Conservation (phyloP, 768 basidiomycete species). For the Roridomyces roridus region DNA sequence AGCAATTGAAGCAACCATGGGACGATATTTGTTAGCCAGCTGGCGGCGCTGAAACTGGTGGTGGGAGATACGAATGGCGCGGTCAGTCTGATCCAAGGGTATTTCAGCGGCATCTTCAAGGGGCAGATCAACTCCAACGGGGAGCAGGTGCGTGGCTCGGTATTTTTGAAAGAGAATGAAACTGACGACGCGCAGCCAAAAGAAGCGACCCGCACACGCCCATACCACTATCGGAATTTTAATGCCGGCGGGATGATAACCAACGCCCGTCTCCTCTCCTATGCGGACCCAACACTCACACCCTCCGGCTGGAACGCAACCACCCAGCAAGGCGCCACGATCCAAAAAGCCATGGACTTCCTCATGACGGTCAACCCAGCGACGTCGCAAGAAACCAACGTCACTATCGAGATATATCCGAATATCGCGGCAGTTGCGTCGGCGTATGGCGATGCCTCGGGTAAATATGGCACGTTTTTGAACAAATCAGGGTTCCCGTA, state of each 20-base stretch:
- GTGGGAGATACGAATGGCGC: conserved; percentile 57
- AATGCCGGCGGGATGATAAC: conserved; percentile 76
- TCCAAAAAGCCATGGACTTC: conserved; percentile 64
- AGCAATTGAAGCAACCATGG: conserved; percentile 73
- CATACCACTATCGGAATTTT: conserved; percentile 73
- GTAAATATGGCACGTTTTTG: conserved; percentile 59
- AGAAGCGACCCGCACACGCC: conserved; percentile 63
- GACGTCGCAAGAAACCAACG: conserved; percentile 36
- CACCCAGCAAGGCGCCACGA: conserved; percentile 57
- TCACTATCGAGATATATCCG: conserved; percentile 58
- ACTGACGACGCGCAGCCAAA: conserved; percentile 50
- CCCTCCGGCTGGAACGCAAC: conserved; percentile 63
- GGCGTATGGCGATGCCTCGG: conserved; percentile 62
- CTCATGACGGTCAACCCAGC: conserved; percentile 54
- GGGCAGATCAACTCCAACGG: conserved; percentile 60
- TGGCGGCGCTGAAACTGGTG: too few species aligned
- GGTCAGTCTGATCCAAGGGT: conserved; percentile 48
- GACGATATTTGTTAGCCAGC: conserved; percentile 63
- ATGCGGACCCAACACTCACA: conserved; percentile 45
- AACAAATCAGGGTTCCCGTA: conserved; percentile 43
- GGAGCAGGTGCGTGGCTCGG: conserved; percentile 50
- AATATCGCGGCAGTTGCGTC: conserved; percentile 62
- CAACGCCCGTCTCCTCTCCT: conserved; percentile 60
- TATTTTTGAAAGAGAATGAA: neutral
- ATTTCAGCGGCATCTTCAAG: conserved; percentile 55